Base-by-base conservation (phyloP, 2,329 filamentous ascomycete genomes). In the Pseudopithomyces chartarum region DNA sequence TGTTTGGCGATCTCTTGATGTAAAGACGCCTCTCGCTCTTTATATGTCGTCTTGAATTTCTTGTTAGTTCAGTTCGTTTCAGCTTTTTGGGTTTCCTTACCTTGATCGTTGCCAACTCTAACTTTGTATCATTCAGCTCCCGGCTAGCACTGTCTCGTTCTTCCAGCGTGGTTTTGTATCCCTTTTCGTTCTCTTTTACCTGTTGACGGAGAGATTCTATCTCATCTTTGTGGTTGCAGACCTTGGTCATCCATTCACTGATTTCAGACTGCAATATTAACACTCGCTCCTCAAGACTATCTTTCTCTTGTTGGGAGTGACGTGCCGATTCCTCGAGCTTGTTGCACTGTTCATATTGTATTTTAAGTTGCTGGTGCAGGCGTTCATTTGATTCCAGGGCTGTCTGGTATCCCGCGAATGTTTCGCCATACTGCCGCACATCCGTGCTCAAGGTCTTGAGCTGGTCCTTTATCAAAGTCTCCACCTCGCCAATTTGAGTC, bases 341-440 rank as follows among this genome's bases (percentile, higher is more conserved):
- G 15, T 34, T 45, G 12, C 17, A 58, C 6, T 60, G 48, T n/a
- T 66, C 40, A 45, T 62, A 57, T 34, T 68, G 56, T 2, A 51
- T 49, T 12, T 66, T 52, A 0, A 73, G 34, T 33, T 67, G 58
- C 22, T 61, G 38, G 22, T 32, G 45, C 5, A 74, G 58, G 19
- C 40, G 11, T 10, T 56, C 50, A 33, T 62, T 70, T 1, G 38
- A 48, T n/a, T 66, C 47, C 8, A 54, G 59, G 8, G 54, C 55
- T 7, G 61, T 60, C 4, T 58, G 40, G 11, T 53, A 58, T n/a
- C 71, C 56, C 0, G 49, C 22, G 29, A 65, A 55, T 6, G 60
- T 46, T 20, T 71, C 60, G 12, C 67, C 57, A 17, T 65, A 62
- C 39, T 62, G 65, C 15, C 66, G 29, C 8, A 71, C 57, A 1